phyloP scores from a whole-genome alignment of 2,329 filamentous ascomycete species.

The Diaporthe humulicola region DNA sequence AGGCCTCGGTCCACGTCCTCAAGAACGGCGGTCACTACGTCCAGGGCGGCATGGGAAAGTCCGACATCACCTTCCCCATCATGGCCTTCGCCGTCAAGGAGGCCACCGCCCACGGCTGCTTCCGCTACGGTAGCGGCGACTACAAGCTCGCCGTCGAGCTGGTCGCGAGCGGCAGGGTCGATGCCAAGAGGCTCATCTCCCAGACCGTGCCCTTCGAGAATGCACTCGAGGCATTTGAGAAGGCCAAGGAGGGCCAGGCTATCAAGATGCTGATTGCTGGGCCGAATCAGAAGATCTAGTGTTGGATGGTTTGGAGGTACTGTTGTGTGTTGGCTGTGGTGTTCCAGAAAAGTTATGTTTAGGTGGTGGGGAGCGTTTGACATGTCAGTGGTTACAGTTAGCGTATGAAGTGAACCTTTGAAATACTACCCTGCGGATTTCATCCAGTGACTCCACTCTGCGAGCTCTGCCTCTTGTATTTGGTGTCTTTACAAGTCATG shows the following conservation, averaged over 20 bases:
- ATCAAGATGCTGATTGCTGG: slow-evolving; percentile 79
- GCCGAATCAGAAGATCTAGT: slow-evolving; percentile 69
- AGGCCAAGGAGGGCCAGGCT: slow-evolving; percentile 86
- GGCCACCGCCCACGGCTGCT: slow-evolving; percentile 86
- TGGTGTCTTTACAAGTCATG: neutral
- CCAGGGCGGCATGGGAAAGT: slow-evolving; percentile 90
- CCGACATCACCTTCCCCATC: slow-evolving; percentile 92
- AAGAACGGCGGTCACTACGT: slow-evolving; percentile 82
- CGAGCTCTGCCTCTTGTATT: no score
- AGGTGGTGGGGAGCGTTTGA: neutral
- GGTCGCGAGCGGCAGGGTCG: slow-evolving; percentile 78
- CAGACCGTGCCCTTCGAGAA: slow-evolving; percentile 82
- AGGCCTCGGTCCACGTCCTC: slow-evolving; percentile 79
- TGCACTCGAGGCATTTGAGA: slow-evolving; percentile 88
- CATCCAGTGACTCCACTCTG: neutral
- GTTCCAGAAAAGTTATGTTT: neutral
- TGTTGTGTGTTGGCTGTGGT: neutral
- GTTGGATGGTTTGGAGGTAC: neutral
- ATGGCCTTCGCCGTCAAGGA: slow-evolving; percentile 92
- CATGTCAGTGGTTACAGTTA: neutral
- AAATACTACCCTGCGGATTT: no score
- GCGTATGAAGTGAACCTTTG: neutral
- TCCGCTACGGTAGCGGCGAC: slow-evolving; percentile 90
- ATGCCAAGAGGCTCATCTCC: slow-evolving; percentile 86
- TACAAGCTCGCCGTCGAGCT: slow-evolving; percentile 87